Evolutionary conservation across 441 rosid species (phyloP).

Genomic region (Metrosideros polymorpha): DNA sequence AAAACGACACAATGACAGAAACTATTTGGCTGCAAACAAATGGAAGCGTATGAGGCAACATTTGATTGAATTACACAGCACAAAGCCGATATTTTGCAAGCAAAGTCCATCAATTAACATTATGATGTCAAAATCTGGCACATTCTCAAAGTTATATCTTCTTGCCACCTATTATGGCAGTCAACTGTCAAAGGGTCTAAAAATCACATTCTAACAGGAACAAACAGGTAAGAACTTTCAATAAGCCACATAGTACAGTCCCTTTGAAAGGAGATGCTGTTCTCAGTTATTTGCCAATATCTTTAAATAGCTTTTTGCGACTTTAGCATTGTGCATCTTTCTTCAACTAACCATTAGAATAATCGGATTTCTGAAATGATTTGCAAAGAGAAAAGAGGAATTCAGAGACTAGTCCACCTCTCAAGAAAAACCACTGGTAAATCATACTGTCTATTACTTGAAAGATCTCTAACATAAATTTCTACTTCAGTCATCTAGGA

Average conservation of each 20-base stretch:
- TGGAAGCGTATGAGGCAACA: background rate
- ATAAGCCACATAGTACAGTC: background rate
- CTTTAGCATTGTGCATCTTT: background rate
- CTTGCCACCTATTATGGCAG: background rate
- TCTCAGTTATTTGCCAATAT: background rate
- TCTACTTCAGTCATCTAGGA: background rate
- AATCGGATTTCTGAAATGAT: background rate
- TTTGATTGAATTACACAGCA: background rate
- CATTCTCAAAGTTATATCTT: background rate
- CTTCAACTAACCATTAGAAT: background rate
- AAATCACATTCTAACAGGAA: background rate
- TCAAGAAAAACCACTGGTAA: background rate
- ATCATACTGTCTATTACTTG: background rate
- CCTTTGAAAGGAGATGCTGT: background rate
- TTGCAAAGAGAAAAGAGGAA: background rate
- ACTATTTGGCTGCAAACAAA: slow-evolving; percentile 39
- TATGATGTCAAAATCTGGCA: background rate
- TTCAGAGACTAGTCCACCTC: background rate
- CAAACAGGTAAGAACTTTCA: background rate
- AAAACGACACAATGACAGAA: slow-evolving; percentile 63
- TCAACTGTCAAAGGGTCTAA: background rate
- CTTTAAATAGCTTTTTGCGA: background rate
- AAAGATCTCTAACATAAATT: background rate
- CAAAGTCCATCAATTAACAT: background rate
- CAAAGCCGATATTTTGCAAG: background rate